These are phyloP conservation scores for Xylaria sp. DNA, from an alignment of 2,329 filamentous ascomycete species.

Conservation along the genomic window DNA sequence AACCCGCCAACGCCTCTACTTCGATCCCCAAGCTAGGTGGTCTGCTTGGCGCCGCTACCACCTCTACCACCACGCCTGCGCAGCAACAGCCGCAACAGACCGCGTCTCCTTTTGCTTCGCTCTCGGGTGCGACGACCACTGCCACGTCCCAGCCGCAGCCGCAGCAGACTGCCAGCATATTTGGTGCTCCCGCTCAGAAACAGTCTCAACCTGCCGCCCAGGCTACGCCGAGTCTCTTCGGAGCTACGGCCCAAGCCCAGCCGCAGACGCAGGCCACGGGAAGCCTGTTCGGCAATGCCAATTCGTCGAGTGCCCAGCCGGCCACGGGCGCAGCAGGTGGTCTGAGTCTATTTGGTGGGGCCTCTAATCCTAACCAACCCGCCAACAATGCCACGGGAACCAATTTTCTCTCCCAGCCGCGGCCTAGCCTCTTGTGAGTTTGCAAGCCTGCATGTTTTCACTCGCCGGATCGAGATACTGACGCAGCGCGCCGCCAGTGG, in stretches of 20 bases:
- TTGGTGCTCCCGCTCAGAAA: conserved; percentile 39
- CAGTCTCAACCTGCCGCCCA: conserved; percentile 40
- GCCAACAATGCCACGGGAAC: conserved; percentile 28
- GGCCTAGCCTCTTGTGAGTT: conserved; percentile 50
- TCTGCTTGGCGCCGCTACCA: conserved; percentile 48
- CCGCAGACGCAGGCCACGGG: conserved; percentile 9
- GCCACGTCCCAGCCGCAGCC: conserved; percentile 44
- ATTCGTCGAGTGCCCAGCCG: conserved; percentile 35
- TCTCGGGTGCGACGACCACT: conserved; percentile 37
- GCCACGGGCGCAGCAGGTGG: conserved; percentile 39
- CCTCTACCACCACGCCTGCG: conserved; percentile 19
- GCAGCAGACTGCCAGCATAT: conserved; percentile 39
- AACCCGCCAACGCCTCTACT: conserved; percentile 33
- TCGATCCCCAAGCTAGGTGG: conserved; percentile 45
- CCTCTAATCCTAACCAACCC: conserved; percentile 35
- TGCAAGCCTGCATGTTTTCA: background rate
- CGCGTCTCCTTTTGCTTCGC: conserved; percentile 50
- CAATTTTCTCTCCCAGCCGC: conserved; percentile 42
- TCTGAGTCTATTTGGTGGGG: conserved; percentile 49
- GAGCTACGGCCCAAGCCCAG: conserved; percentile 33
- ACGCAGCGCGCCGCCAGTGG: conserved; percentile 35
- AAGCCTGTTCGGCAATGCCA: conserved; percentile 41
- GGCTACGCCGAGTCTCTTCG: conserved; percentile 41
- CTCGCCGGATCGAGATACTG: background rate
- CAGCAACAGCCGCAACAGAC: conserved; percentile 39